Evolutionary conservation across 2,329 filamentous ascomycete genomes (phyloP).

Genomic region (Penicillium sp.): DNA sequence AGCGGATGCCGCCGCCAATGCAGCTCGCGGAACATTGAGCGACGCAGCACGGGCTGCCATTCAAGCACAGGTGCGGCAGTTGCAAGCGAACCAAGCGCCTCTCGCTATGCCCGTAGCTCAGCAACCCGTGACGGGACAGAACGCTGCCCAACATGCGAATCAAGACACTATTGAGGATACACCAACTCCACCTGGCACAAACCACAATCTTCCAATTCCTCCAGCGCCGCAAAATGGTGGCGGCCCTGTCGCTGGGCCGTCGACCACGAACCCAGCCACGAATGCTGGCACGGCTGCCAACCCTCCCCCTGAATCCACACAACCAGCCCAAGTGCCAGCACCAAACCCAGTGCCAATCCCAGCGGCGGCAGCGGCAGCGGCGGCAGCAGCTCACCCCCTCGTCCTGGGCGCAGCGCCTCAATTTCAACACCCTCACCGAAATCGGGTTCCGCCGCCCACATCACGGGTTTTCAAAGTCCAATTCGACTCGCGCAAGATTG

Average conservation of each 20-base stretch:
- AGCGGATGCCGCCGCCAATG: constrained; percentile 49
- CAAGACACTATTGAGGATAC: neutral
- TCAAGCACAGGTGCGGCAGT: constrained; percentile 23
- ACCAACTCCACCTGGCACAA: neutral
- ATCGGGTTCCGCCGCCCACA: constrained; percentile 39
- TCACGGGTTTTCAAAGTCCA: constrained; percentile 91
- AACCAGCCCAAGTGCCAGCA: neutral
- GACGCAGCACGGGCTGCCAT: constrained; percentile 20
- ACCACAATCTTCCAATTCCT: neutral
- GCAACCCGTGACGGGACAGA: constrained; percentile 1
- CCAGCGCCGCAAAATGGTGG: neutral
- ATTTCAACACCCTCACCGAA: constrained; percentile 26
- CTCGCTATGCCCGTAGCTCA: neutral
- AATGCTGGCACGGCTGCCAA: neutral
- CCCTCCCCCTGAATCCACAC: neutral
- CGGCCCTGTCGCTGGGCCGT: neutral
- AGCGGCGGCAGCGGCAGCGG: neutral
- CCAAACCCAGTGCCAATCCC: neutral
- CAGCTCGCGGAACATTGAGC: constrained; percentile 27
- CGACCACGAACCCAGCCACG: neutral
- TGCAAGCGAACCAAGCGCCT: constrained; percentile 20
- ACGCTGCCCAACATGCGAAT: neutral
- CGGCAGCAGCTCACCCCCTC: neutral
- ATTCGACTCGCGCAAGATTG: constrained; percentile 88
- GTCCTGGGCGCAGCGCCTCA: constrained; percentile 7